A percentile compares a stretch with the other conserved stretches of the same genome.
Conservation (phyloP, 2,329 filamentous ascomycete genomes). For the Ceratocystiopsis sp. region DNA sequence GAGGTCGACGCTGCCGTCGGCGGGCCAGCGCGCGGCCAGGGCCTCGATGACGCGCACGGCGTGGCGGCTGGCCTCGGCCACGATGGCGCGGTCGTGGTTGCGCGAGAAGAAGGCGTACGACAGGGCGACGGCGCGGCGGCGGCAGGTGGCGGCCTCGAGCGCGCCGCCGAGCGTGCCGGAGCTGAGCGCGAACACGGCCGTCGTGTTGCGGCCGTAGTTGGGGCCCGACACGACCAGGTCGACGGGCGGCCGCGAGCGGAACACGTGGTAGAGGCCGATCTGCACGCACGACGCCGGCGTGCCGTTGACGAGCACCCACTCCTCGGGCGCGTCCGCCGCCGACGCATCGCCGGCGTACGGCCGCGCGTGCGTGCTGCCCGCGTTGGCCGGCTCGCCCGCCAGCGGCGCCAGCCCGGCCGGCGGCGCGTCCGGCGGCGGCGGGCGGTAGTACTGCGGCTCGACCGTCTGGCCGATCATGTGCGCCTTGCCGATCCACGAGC, state of each 20-base stretch:
- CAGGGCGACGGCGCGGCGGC: slow-evolving; percentile 57
- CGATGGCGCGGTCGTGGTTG: slow-evolving; percentile 68
- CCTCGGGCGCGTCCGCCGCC: slow-evolving; percentile 27
- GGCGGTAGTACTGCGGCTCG: slow-evolving; percentile 69
- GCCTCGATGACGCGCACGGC: slow-evolving; percentile 65
- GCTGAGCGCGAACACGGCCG: slow-evolving; percentile 60
- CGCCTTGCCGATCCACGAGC: slow-evolving; percentile 97
- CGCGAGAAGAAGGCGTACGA: slow-evolving; percentile 80
- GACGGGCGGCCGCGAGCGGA: slow-evolving; percentile 51
- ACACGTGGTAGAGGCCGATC: slow-evolving; percentile 68
- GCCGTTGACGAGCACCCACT: slow-evolving; percentile 69
- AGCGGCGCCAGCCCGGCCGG: slow-evolving; percentile 20
- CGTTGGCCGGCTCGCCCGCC: slow-evolving; percentile 23
- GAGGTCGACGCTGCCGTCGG: slow-evolving; percentile 53
- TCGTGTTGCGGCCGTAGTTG: slow-evolving; percentile 72
- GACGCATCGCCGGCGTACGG: slow-evolving; percentile 17
- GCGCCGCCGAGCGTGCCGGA: slow-evolving; percentile 65
- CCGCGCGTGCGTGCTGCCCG: slow-evolving; percentile 49
- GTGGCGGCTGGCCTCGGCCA: slow-evolving; percentile 58
- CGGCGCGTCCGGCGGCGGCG: slow-evolving; percentile 20
- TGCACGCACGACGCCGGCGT: slow-evolving; percentile 70
- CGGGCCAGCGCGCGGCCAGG: slow-evolving; percentile 56
- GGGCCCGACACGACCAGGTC: slow-evolving; percentile 67
- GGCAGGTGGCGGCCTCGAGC: slow-evolving; percentile 59
- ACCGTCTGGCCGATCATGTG: slow-evolving; percentile 85